Percentiles rank a stretch among this genome's conserved stretches.
Conservation (phyloP, 164 flowering plant species). For the Stephania japonica region DNA sequence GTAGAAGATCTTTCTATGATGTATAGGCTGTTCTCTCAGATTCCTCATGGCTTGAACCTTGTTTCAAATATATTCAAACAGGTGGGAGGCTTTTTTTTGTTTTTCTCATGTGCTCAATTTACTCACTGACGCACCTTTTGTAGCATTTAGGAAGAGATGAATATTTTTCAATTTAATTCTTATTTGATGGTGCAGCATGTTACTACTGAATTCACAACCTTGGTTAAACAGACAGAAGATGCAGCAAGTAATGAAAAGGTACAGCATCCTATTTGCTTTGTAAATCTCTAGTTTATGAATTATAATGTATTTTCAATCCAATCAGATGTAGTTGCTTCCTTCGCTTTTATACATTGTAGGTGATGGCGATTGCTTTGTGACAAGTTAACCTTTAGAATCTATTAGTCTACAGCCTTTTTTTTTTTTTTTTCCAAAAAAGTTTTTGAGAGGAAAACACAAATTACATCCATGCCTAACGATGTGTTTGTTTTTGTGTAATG, state of each 20-base stretch:
- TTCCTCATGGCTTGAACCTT: conserved; percentile 73
- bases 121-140: background rate
- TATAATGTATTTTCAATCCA: background rate
- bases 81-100: conserved; percentile 40
- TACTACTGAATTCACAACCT: conserved; percentile 80
- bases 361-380: background rate
- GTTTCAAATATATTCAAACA: conserved; percentile 77
- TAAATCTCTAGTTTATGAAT: background rate
- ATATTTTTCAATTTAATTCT: background rate
- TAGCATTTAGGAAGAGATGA: background rate
- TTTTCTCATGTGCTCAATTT: background rate
- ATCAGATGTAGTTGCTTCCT: background rate
- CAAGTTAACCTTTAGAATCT: background rate
- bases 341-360: background rate
- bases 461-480: too few species aligned
- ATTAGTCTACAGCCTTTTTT: background rate
- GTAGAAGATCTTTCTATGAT: conserved; percentile 83
- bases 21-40: conserved; percentile 75
- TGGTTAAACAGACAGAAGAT: conserved; percentile 96
- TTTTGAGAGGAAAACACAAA: background rate
- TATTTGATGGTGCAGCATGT: conserved; percentile 61
- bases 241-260: conserved; percentile 92
- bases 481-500: background rate
- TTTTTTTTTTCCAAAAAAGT: background rate
- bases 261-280: conserved; percentile 3